These are phyloP conservation scores for Coccomyxa subellipsoidea DNA, from an alignment of 163 green algal species.

Conservation along the genomic window DNA sequence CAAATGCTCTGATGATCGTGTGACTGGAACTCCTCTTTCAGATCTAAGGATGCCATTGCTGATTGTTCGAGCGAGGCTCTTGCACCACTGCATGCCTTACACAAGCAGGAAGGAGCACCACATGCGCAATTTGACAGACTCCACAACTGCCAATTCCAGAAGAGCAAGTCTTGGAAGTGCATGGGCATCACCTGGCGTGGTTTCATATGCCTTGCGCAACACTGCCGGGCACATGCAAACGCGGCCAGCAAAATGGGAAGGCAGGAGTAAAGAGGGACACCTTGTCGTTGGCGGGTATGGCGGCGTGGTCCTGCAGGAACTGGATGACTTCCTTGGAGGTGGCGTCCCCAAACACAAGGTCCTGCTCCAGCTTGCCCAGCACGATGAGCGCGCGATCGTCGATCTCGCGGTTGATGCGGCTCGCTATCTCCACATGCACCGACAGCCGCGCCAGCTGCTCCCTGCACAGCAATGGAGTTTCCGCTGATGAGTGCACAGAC, in stretches of 20 bases:
- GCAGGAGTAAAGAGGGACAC: conserved; percentile 17
- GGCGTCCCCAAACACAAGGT: conserved; percentile 87
- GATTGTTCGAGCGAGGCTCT: too few relatives aligned
- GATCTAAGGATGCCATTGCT: too few relatives aligned
- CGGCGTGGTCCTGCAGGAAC: conserved; percentile 51
- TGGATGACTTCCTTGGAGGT: conserved; percentile 84
- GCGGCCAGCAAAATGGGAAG: neutral
- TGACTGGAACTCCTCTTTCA: too few relatives aligned
- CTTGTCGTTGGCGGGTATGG: conserved; percentile 49
- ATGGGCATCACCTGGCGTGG: too few relatives aligned
- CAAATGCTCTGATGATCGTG: too few relatives aligned
- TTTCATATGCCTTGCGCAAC: too few relatives aligned
- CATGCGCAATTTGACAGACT: too few relatives aligned
- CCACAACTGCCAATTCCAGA: too few relatives aligned
- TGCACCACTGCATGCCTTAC: too few relatives aligned
- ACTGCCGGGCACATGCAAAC: neutral
- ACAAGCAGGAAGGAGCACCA: too few relatives aligned
- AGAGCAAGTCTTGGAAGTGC: too few relatives aligned
- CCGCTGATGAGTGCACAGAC: too few relatives aligned
- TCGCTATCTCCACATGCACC: conserved; percentile 76
- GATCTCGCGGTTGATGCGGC: conserved; percentile 58
- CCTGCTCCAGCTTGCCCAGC: conserved; percentile 86
- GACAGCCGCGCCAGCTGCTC: conserved; percentile 77
- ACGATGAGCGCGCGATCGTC: conserved; percentile 62
- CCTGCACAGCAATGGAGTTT: conserved; percentile 33